These are phyloP conservation scores for Pichiaceae sp. DNA, from an alignment of 1,139 yeast species.

Conservation along the genomic window DNA sequence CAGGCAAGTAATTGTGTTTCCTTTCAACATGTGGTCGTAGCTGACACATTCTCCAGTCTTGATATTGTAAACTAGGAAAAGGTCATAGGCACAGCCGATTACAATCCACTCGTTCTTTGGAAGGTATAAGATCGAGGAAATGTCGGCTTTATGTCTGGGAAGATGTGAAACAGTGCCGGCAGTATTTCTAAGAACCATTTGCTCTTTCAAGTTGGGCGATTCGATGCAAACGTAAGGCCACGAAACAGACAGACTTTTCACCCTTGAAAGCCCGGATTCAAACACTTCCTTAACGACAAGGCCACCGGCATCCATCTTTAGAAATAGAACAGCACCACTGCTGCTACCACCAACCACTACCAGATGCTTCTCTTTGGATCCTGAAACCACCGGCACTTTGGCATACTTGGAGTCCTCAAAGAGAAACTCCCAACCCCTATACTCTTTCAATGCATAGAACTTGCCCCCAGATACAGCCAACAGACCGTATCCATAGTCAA, in stretches of 20 bases:
- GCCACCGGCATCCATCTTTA: slow-evolving; percentile 29
- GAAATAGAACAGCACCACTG: slow-evolving; percentile 40
- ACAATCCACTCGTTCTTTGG: slow-evolving; percentile 33
- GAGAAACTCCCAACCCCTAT: slow-evolving; percentile 26
- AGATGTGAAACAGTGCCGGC: slow-evolving; percentile 6
- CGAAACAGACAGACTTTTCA: neutral
- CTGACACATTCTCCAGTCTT: slow-evolving; percentile 19
- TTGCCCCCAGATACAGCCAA: slow-evolving; percentile 61
- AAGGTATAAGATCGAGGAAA: slow-evolving; percentile 48
- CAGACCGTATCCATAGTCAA: slow-evolving; percentile 36
- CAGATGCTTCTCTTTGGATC: slow-evolving; percentile 33
- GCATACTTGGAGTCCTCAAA: slow-evolving; percentile 28
- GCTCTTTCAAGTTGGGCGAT: slow-evolving; percentile 60
- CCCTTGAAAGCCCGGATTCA: neutral
- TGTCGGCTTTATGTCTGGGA: slow-evolving; percentile 30
- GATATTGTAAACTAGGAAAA: slow-evolving; percentile 49
- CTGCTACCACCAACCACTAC: slow-evolving; percentile 43
- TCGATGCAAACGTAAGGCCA: slow-evolving; percentile 35
- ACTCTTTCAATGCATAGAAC: slow-evolving; percentile 29
- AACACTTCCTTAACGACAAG: neutral
- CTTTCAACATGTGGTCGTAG: slow-evolving; percentile 50
- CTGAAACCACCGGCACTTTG: slow-evolving; percentile 45
- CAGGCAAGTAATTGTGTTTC: slow-evolving; percentile 62
- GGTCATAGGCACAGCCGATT: slow-evolving; percentile 68
- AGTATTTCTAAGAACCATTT: slow-evolving; percentile 40